Percentiles rank a stretch among this genome's conserved stretches.
Conservation (phyloP, 176 grass and related monocot genomes). For the Saccharum spontaneum region DNA sequence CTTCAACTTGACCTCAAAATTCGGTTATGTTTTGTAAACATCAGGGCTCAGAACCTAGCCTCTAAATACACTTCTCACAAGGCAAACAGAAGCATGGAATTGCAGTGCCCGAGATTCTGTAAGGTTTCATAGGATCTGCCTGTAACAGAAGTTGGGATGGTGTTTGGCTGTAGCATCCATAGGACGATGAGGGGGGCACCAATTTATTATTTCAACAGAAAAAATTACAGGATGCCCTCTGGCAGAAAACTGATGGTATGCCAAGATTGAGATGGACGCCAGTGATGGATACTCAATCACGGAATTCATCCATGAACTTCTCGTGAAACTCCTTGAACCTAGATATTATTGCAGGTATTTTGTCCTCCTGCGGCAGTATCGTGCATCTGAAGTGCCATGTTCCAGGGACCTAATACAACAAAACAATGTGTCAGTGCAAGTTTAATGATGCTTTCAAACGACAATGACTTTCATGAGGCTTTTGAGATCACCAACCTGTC, state of each 20-base stretch:
- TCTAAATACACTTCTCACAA: slow-evolving; percentile 12
- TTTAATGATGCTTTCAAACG: neutral
- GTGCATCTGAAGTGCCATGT: slow-evolving; percentile 85
- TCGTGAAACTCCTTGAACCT: slow-evolving; percentile 73
- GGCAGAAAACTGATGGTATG: neutral
- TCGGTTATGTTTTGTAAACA: slow-evolving; percentile 25
- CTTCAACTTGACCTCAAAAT: slow-evolving; percentile 17
- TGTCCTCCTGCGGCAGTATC: slow-evolving; percentile 79
- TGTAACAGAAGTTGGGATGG: neutral
- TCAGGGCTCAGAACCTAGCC: neutral
- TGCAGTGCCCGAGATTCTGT: slow-evolving; percentile 7
- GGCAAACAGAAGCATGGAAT: slow-evolving; percentile 8
- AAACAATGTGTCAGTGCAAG: slow-evolving; percentile 12
- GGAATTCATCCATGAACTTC: slow-evolving; percentile 69
- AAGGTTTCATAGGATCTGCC: neutral
- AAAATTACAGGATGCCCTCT: neutral
- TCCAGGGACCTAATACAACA: slow-evolving; percentile 54
- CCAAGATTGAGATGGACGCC: neutral
- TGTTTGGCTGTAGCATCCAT: slow-evolving; percentile 23
- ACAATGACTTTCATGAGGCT: neutral
- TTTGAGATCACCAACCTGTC: slow-evolving; percentile 63
- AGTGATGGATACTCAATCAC: slow-evolving; percentile 26
- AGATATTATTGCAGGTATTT: slow-evolving; percentile 71
- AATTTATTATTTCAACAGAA: slow-evolving; percentile 23
- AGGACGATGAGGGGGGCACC: neutral